Conservation (phyloP, 169 alveolate species). For the Cryptosporidium xiaoi region DNA sequence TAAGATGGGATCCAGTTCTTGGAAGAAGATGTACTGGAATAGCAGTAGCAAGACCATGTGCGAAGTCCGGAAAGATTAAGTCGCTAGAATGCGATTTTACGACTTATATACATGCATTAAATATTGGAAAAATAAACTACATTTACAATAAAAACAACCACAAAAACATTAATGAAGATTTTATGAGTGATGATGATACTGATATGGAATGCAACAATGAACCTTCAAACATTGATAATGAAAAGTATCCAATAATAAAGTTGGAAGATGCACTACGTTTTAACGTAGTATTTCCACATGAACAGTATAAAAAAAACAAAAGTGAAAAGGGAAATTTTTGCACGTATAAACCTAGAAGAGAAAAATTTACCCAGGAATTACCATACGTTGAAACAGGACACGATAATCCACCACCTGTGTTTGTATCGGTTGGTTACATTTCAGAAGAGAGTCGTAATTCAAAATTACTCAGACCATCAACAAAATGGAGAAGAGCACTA, state of each 20-base stretch:
- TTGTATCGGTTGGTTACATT: constrained; percentile 56
- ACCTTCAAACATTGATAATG: not conserved
- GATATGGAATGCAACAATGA: not conserved
- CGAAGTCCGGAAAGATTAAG: constrained; percentile 36
- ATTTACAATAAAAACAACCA: constrained; percentile 8
- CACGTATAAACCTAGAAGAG: constrained; percentile 4
- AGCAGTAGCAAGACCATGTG: constrained; percentile 70
- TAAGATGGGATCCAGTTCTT: constrained; percentile 69
- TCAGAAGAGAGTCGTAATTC: constrained; percentile 21
- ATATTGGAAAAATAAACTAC: constrained; percentile 40
- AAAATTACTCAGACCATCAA: constrained; percentile 46
- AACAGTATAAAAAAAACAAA: not conserved
- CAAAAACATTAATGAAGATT: not conserved
- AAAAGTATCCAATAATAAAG: not conserved
- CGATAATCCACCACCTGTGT: constrained; percentile 59
- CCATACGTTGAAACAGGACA: not conserved
- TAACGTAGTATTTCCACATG: constrained; percentile 55
- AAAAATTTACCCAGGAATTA: not conserved
- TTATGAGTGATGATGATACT: not conserved
- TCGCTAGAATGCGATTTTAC: constrained; percentile 67
- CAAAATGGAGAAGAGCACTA: constrained; percentile 66
- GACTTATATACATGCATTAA: constrained; percentile 61
- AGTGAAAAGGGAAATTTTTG: constrained; percentile 7
- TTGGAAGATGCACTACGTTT: constrained; percentile 53
- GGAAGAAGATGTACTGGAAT: constrained; percentile 74